Evolutionary conservation across 1,284 basidiomycete species (phyloP).

Genomic region (Fomitiporia mediterranea): DNA sequence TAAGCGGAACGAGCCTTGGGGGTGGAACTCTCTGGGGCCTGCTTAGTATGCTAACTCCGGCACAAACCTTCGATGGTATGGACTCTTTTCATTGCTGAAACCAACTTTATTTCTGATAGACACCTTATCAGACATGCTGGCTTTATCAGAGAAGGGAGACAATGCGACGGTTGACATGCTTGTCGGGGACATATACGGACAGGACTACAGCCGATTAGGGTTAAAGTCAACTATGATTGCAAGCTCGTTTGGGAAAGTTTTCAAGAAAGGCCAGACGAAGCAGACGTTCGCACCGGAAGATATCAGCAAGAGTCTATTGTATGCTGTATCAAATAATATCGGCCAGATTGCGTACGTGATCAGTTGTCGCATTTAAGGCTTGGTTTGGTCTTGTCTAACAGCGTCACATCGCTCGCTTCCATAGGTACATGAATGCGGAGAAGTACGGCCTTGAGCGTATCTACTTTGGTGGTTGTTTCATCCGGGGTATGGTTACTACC

Average conservation of each 20-base stretch:
- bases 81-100: constrained; percentile 17
- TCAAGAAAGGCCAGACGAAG: constrained; percentile 82
- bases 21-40: constrained; percentile 99
- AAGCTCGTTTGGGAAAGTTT: constrained; percentile 97
- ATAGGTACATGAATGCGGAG: constrained; percentile 98
- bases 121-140: constrained; percentile 80
- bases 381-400: constrained; percentile 16
- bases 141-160: constrained; percentile 89
- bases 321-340: constrained; percentile 98
- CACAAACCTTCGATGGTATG: constrained; percentile 93
- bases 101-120: constrained; percentile 12
- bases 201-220: constrained; percentile 90
- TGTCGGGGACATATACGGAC: constrained; percentile 98
- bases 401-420: constrained; percentile 13
- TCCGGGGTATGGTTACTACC: constrained; percentile 63
- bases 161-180: constrained; percentile 97
- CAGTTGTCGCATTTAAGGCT: constrained; percentile 13
- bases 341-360: constrained; percentile 97
- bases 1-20: constrained; percentile 95
- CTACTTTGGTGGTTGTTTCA: constrained; percentile 99
- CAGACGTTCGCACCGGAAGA: constrained; percentile 85
- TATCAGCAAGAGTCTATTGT: constrained; percentile 90
- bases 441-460: constrained; percentile 97
- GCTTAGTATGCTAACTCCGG: constrained; percentile 90
- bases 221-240: constrained; percentile 98